These are phyloP conservation scores for Xylariales sp. DNA, from an alignment of 2,329 filamentous ascomycete genomes.

Conservation along the genomic window DNA sequence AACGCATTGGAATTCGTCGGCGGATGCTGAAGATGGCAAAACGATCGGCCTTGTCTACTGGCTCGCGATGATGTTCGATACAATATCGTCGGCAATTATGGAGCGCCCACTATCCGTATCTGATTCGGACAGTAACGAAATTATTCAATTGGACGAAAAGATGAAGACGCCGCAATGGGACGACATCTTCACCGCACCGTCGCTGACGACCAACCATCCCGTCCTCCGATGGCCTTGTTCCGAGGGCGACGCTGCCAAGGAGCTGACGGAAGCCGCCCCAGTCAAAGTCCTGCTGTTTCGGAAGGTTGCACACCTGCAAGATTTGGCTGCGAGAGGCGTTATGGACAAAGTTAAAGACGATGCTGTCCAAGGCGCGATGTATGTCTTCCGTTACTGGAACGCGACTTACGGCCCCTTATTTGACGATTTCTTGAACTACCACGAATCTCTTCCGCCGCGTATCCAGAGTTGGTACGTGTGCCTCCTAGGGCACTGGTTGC, in stretches of 20 bases:
- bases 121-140: no score
- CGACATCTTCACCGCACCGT: no score
- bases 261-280: slow-evolving; percentile 48
- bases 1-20: not conserved
- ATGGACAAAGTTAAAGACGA: slow-evolving; percentile 38
- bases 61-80: slow-evolving; percentile 57
- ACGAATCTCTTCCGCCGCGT: slow-evolving; percentile 43
- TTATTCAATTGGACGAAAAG: no score
- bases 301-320: slow-evolving; percentile 51
- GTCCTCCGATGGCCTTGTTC: slow-evolving; percentile 59
- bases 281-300: slow-evolving; percentile 57
- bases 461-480: slow-evolving; percentile 59
- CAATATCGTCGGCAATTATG: slow-evolving; percentile 49
- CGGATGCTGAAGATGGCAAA: not conserved
- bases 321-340: slow-evolving; percentile 36
- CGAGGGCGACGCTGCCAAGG: slow-evolving; percentile 43
- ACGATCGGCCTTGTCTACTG: slow-evolving; percentile 38
- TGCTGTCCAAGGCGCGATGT: slow-evolving; percentile 25
- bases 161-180: no score
- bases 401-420: not conserved
- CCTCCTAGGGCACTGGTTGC: slow-evolving; percentile 53
- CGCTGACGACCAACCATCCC: no score
- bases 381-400: not conserved
- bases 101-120: slow-evolving; percentile 27
- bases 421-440: slow-evolving; percentile 20